These are phyloP conservation scores for Talaromyces sp. DNA, from an alignment of 2,329 filamentous ascomycete species.

Conservation along the genomic window DNA sequence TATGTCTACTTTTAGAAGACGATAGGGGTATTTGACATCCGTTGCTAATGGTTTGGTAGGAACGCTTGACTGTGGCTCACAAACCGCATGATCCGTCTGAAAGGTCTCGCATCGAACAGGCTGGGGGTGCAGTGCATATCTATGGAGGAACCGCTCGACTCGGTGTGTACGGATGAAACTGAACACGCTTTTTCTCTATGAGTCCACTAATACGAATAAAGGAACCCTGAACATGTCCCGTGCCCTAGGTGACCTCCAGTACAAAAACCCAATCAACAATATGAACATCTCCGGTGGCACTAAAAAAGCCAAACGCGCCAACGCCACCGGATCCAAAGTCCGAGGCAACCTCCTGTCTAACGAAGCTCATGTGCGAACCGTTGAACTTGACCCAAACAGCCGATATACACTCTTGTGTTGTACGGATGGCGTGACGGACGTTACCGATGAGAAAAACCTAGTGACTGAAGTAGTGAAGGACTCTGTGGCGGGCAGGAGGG, in stretches of 20 bases:
- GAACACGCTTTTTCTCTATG: neutral
- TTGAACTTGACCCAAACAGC: conserved; percentile 20
- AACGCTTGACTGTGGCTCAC: conserved; percentile 29
- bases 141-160: conserved; percentile 26
- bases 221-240: conserved; percentile 35
- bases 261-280: conserved; percentile 32
- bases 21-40: no score
- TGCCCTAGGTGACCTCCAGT: conserved; percentile 33
- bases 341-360: conserved; percentile 31
- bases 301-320: conserved; percentile 18
- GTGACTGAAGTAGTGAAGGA: conserved; percentile 29
- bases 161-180: conserved; percentile 19
- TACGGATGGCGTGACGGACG: conserved; percentile 30
- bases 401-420: conserved; percentile 28
- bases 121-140: conserved; percentile 26
- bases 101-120: conserved; percentile 28
- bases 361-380: conserved; percentile 25
- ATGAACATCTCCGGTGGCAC: conserved; percentile 15
- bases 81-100: conserved; percentile 29
- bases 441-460: conserved; percentile 25
- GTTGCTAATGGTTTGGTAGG: conserved; percentile 21
- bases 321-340: conserved; percentile 15
- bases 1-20: neutral
- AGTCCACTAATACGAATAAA: neutral
- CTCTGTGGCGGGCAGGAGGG: conserved; percentile 25